These are phyloP conservation scores for Penicillium sp. DNA, from an alignment of 2,329 filamentous ascomycete genomes.

Conservation along the genomic window DNA sequence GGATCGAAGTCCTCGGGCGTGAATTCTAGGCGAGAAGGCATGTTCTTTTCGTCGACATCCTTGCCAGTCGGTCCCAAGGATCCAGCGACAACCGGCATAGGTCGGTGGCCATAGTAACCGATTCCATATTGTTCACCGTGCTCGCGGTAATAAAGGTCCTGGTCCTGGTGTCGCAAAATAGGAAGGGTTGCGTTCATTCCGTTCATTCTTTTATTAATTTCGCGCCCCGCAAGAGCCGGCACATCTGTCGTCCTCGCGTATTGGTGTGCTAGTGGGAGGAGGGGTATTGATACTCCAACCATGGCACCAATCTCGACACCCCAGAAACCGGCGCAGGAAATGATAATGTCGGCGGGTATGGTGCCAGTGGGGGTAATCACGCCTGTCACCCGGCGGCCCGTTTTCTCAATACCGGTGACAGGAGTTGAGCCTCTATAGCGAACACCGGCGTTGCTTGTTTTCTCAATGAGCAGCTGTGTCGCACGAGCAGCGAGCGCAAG, in stretches of 20 bases:
- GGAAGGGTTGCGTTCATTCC: slow-evolving; percentile 51
- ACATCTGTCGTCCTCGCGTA: slow-evolving; percentile 62
- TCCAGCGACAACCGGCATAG: slow-evolving; percentile 59
- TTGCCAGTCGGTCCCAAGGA: slow-evolving; percentile 54
- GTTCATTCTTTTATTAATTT: slow-evolving; percentile 49
- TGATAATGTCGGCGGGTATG: slow-evolving; percentile 58
- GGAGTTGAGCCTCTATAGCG: slow-evolving; percentile 56
- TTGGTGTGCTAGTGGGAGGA: slow-evolving; percentile 62
- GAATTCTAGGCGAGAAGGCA: slow-evolving; percentile 63
- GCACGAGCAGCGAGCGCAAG: slow-evolving; percentile 61
- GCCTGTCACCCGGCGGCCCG: slow-evolving; percentile 53
- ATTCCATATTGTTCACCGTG: slow-evolving; percentile 63
- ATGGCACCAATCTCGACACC: slow-evolving; percentile 64
- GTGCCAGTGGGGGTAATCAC: slow-evolving; percentile 51
- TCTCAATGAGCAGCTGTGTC: slow-evolving; percentile 59
- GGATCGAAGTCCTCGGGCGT: slow-evolving; percentile 60
- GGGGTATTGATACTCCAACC: slow-evolving; percentile 57
- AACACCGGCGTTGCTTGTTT: slow-evolving; percentile 58
- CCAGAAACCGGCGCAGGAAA: slow-evolving; percentile 66
- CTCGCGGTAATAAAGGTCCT: slow-evolving; percentile 64
- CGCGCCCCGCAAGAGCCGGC: slow-evolving; percentile 42
- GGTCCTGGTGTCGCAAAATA: slow-evolving; percentile 62
- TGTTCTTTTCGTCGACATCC: slow-evolving; percentile 57
- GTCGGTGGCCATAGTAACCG: slow-evolving; percentile 62
- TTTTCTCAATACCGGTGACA: slow-evolving; percentile 57